Evolutionary conservation across 495 filamentous ascomycete species (phyloP), one percentile per base, ranked within the genome.

Genomic region (Daldinia bambusicola): DNA sequence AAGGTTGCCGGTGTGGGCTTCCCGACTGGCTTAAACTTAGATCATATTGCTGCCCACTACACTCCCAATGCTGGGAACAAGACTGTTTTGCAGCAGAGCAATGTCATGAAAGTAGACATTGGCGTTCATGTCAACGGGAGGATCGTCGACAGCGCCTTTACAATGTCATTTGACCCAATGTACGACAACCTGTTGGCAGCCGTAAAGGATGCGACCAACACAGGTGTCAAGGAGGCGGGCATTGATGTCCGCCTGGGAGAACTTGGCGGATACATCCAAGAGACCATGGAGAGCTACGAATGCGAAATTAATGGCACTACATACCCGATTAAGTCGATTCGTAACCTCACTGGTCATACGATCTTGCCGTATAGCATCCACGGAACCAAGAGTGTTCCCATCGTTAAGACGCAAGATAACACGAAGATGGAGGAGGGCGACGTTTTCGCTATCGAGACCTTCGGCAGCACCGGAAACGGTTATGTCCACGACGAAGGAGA

Each of bases 371-470:
- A 92, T 81, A 86, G 89, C 74, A 97, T 97, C 70, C 94, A 97
- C 80, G 93, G 94, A 61, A 80, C 78, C 76, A 97, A 97, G 85
- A 93, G 91, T 79, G 90, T 97, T 38, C 94, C 94, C 6, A 95
- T 97, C 70, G 91, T 97, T 32, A 96, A 96, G 83, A 88, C 85
- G 62, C 84, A 82, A 61, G 91, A 94, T 71, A 85, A 86, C 72
- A 94, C 92, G 37, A 94, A 92, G 82, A 97, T 97, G 94, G 94
- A 97, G 83, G 94, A 97, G 78, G 93, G 93, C 22, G 94, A 97
- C 75, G 87, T 92, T 12, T 97, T 95, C 77, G 94, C 94, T 50
- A 96, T 97, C 69, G 94, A 97, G 79, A 97, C 94, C 7, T 97
- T 97, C 73, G 94, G 94, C 55, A 95, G 90, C 82, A 97, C 94